phyloP scores from a whole-genome alignment of 768 basidiomycete genomes.

The Sporobolomyces pararoseus region DNA sequence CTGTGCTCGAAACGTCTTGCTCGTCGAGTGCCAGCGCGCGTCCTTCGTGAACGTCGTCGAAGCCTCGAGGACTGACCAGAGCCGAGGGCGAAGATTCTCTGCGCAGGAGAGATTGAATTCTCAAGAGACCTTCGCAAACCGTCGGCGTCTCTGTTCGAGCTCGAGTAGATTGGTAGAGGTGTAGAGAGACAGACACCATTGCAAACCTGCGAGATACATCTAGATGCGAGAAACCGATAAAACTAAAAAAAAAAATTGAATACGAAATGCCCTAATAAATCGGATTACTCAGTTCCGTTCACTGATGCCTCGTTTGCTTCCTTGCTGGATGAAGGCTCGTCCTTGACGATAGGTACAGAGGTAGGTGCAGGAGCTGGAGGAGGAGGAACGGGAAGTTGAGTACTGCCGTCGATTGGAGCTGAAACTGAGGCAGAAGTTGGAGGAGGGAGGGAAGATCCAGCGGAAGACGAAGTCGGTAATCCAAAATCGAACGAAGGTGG shows the following conservation, averaged over 20 bases:
- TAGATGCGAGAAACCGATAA: too few relatives aligned
- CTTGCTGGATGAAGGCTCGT: not conserved
- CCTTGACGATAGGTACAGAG: not conserved
- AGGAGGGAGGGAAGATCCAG: not conserved
- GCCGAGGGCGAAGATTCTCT: not conserved
- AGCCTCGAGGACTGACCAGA: too few relatives aligned
- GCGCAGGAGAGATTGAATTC: not conserved
- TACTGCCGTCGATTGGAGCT: not conserved
- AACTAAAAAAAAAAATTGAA: too few relatives aligned
- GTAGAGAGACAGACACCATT: too few relatives aligned
- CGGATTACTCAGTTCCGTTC: not conserved
- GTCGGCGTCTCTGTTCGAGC: too few relatives aligned
- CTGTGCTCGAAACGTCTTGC: too few relatives aligned
- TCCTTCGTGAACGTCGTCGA: too few relatives aligned
- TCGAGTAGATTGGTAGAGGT: too few relatives aligned
- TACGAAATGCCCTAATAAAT: too few relatives aligned
- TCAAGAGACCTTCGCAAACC: not conserved
- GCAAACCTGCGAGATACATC: too few relatives aligned
- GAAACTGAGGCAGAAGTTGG: not conserved
- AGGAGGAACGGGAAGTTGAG: conserved; percentile 1
- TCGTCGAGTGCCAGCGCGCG: too few relatives aligned
- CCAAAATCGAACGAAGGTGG: conserved; percentile 20
- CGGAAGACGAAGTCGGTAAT: not conserved
- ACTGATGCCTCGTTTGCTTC: not conserved
- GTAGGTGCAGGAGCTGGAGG: conserved; percentile 1